Base-by-base conservation (phyloP, 2,329 filamentous ascomycete genomes). In the Aspergillus arachidicola region DNA sequence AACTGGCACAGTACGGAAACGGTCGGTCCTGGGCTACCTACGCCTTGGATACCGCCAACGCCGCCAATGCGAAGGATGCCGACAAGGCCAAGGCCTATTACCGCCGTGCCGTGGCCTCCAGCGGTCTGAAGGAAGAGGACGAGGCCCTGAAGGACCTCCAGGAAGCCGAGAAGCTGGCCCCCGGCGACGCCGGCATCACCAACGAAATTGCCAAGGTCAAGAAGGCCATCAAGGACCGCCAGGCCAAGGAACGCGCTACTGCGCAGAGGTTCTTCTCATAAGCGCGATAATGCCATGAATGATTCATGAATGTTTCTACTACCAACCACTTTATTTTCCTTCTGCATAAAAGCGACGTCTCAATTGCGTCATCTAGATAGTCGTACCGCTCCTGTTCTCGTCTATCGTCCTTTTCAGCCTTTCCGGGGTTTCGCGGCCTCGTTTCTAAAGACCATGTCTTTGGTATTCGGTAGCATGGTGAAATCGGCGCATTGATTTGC, bases 41-140 rank as follows among this genome's bases (percentile, higher is more conserved):
- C 67, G 95, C 94, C 6, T 83, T 97, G 38, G 87, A 88, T 21
- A 73, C 72, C 16, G 88, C 85, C 3, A 73, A 89, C 50, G 77
- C 82, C 0, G 86, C 85, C 59, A 86, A 89, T 69, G 85, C 86
- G 41, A 90, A 93, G 69, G 80, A 82, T 65, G 85, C 88, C 54
- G 94, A 98, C 76, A 90, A 90, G 78, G 94, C 91, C 65, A 99
- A 99, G 85, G 94, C 91, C 1, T 85, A 91, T 59, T 99, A 92
- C 83, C 88, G 95, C 67, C 89, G 92, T 64, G 95, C 89, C 32
- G 81, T 91, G 63, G 92, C 94, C n/a, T 80, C 87, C 66, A 83
- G 90, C 58, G 89, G 87, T 34, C 82, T 91, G 72, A 96, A 93
- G 85, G 92, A 95, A 70, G 92, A 97, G 72, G 94, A 97, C 45